Evolutionary conservation across 2,329 filamentous ascomycete genomes (phyloP).

Genomic region (Thielaviopsis musarum): DNA sequence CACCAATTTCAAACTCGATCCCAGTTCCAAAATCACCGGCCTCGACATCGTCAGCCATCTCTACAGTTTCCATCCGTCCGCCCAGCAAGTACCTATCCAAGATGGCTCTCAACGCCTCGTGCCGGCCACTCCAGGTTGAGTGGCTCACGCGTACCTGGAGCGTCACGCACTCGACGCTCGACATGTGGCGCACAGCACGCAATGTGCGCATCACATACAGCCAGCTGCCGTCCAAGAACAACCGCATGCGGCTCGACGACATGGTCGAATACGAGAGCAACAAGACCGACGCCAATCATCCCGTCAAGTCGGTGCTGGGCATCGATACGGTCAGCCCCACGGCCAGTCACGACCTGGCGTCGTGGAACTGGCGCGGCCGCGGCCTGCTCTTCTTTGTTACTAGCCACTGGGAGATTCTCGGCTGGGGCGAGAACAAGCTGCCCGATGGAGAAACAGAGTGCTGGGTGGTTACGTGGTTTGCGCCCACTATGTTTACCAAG

Average conservation of each 20-base stretch:
- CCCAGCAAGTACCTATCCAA: conserved; percentile 6
- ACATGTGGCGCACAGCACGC: conserved; percentile 65
- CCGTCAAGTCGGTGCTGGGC: conserved; percentile 46
- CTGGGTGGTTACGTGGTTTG: conserved; percentile 76
- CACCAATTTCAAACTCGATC: no score
- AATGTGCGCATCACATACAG: conserved; percentile 71
- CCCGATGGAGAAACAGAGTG: conserved; percentile 29
- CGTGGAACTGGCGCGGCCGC: conserved; percentile 65
- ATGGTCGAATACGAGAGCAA: conserved; percentile 51
- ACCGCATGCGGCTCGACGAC: conserved; percentile 44
- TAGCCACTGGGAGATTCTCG: conserved; percentile 68
- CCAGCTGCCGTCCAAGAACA: conserved; percentile 27
- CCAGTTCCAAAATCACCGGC: background rate
- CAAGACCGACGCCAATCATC: conserved; percentile 23
- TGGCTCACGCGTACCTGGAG: conserved; percentile 54
- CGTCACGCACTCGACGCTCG: conserved; percentile 58
- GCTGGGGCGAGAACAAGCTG: conserved; percentile 43
- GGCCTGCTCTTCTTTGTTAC: conserved; percentile 55
- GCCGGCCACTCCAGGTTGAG: conserved; percentile 25
- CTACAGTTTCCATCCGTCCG: conserved; percentile 4
- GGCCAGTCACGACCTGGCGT: conserved; percentile 19
- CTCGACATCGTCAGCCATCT: background rate
- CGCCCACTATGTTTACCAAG: conserved; percentile 66
- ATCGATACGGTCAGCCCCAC: conserved; percentile 33
- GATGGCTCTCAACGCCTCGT: conserved; percentile 4